Percentiles rank a stretch among this genome's conserved stretches.
phyloP scores from a whole-genome alignment of 1,284 basidiomycete species.

The Ganoderma resinaceum region DNA sequence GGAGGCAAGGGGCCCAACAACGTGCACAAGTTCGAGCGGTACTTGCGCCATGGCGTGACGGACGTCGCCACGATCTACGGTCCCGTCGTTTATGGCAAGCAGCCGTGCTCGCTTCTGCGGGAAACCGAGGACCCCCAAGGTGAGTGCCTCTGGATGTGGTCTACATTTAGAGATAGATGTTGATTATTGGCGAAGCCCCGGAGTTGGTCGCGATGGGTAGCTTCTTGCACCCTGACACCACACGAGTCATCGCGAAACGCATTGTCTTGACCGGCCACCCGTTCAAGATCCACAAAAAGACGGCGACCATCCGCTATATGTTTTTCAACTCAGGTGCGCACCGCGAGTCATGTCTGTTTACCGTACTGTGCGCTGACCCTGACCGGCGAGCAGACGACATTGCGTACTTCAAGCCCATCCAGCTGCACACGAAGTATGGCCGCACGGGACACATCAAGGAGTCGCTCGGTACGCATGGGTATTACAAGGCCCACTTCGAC shows the following conservation, averaged over 20 bases:
- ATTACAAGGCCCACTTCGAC: constrained; percentile 98
- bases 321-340: constrained; percentile 88
- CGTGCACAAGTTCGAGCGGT: constrained; percentile 98
- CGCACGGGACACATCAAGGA: constrained; percentile 92
- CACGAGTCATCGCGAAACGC: constrained; percentile 91
- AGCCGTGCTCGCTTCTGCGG: constrained; percentile 77
- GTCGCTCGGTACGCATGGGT: constrained; percentile 97
- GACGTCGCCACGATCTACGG: constrained; percentile 89
- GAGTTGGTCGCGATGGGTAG: constrained; percentile 91
- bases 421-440: constrained; percentile 93
- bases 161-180: not conserved
- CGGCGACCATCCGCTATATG: constrained; percentile 98
- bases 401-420: constrained; percentile 92
- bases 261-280: constrained; percentile 95
- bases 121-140: constrained; percentile 73
- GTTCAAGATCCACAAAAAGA: constrained; percentile 98
- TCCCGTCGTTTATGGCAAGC: constrained; percentile 90
- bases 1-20: constrained; percentile 94
- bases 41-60: constrained; percentile 83
- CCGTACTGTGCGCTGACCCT: constrained; percentile 14
- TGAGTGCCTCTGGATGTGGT: constrained; percentile 41
- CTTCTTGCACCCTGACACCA: constrained; percentile 90
- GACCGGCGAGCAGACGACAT: constrained; percentile 73
- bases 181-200: constrained; percentile 58
- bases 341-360: constrained; percentile 7